Evolutionary conservation across 176 grass and related monocot species (phyloP), one percentile per base, ranked within the genome.

Genomic region (Eragrostis nindensis): DNA sequence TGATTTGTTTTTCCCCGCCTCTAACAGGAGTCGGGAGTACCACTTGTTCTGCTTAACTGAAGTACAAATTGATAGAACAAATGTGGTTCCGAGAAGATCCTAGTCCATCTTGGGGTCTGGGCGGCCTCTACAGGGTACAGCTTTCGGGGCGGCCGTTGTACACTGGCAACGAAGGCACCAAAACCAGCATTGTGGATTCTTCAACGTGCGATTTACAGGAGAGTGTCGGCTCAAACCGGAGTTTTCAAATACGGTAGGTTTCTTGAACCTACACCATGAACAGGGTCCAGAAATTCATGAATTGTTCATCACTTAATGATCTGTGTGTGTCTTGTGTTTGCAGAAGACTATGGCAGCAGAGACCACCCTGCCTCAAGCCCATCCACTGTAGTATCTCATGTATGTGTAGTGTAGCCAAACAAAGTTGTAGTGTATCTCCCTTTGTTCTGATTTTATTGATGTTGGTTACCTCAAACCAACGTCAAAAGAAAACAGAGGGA

Each of bases 331-430:
- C 57, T 83, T 85, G 62, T 82, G 40, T 68, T 76, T 77, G 46
- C 83, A 98, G 96, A 49, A 76, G 66, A 86, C 75, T 93, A 55
- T 98, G 88, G 92, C 45, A 93, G 76, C 90, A 95, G 27, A 89
- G 95, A 71, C 92, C 95, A 9, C 74, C 92, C 46, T 94, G 90
- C 70, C 71, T 95, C 78, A 89, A 88, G 82, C 92, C 96, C 67
- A 87, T 95, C 47, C 90, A 94, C 59, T 95, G 90, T 74, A 87
- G 88, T 75, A 90, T 91, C 77, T 90, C 85, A 48, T 92, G 96
- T 98, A 93, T 90, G 76, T 24, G 47, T 24, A 50, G 8, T 1
- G 40, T 42, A 42, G n/a, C 38, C 16, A 75, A 45, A 62, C 32
- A 73, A 19, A 45, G 55, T 38, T 11, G 5, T 54, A 69, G 8